phyloP scores from a whole-genome alignment of 805 yeast genomes.

The Starmera pachycereana region DNA sequence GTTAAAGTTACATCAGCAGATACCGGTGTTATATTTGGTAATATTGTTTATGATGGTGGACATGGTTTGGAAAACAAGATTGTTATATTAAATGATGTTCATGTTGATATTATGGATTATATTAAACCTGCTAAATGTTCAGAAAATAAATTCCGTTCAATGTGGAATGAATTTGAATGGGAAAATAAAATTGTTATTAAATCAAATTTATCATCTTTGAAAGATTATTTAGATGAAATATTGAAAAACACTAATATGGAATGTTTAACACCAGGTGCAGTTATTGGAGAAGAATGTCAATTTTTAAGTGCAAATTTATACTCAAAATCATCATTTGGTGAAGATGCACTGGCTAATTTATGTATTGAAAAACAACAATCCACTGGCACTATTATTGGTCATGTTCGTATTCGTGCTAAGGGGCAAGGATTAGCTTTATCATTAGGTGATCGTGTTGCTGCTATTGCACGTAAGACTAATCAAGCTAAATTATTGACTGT shows the following conservation, averaged over 20 bases:
- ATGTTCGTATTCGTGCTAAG: conserved; percentile 92
- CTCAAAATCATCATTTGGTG: conserved; percentile 90
- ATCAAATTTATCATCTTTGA: conserved; percentile 53
- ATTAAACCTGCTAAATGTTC: conserved; percentile 90
- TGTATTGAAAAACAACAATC: conserved; percentile 71
- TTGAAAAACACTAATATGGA: conserved; percentile 86
- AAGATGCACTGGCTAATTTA: conserved; percentile 92
- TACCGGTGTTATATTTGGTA: conserved; percentile 96
- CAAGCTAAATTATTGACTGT: conserved; percentile 24
- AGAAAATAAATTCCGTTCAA: conserved; percentile 83
- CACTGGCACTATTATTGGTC: conserved; percentile 76
- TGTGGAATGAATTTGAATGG: conserved; percentile 99
- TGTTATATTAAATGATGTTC: conserved; percentile 89
- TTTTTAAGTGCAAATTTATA: conserved; percentile 92
- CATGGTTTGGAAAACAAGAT: conserved; percentile 84
- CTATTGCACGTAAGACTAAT: conserved; percentile 54
- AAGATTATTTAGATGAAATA: conserved; percentile 68
- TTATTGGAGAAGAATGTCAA: conserved; percentile 81
- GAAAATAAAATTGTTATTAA: conserved; percentile 92
- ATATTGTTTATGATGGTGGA: conserved; percentile 92
- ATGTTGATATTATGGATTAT: conserved; percentile 94
- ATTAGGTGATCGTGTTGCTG: conserved; percentile 88
- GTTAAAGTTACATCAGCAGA: conserved; percentile 95
- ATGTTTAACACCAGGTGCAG: conserved; percentile 84
- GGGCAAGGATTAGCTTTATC: conserved; percentile 96